Evolutionary conservation across 75 land plant genomes (phyloP).

Genomic region (Pinus albicaulis): DNA sequence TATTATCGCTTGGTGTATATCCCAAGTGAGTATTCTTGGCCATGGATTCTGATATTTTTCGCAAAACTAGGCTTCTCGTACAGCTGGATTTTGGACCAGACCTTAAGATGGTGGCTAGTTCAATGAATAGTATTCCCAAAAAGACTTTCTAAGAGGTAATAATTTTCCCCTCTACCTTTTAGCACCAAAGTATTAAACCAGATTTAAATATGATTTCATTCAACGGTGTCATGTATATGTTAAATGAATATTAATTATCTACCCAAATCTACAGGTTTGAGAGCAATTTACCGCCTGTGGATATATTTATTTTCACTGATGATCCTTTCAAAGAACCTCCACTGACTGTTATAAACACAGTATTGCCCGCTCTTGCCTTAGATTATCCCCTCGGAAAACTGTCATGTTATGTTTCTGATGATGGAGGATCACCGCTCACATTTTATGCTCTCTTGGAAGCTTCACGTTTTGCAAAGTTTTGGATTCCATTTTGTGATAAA

Average conservation of each 20-base stretch:
- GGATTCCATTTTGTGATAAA: conserved; percentile 60
- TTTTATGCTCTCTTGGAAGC: conserved; percentile 56
- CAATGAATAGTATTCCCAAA: conserved; percentile 12
- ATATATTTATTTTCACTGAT: conserved; percentile 57
- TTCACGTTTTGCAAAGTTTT: conserved; percentile 43
- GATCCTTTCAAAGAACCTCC: conserved; percentile 63
- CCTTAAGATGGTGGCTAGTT: conserved; percentile 21
- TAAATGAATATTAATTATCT: neutral
- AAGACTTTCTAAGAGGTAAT: conserved; percentile 14
- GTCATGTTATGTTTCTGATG: conserved; percentile 60
- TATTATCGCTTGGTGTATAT: neutral
- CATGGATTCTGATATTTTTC: neutral
- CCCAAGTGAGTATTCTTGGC: neutral
- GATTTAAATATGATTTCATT: too few species aligned
- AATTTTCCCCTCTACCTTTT: too few species aligned
- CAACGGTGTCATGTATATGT: neutral
- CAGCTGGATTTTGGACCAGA: conserved; percentile 32
- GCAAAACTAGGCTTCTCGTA: conserved; percentile 41
- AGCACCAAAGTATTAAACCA: too few species aligned
- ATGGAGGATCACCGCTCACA: conserved; percentile 50
- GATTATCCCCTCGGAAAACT: conserved; percentile 60
- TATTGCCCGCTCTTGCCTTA: conserved; percentile 44
- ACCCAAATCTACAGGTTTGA: conserved; percentile 23
- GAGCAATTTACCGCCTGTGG: conserved; percentile 23
- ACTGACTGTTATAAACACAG: conserved; percentile 36